Percentiles rank a stretch among this genome's conserved stretches.
Evolutionary conservation across 2,329 filamentous ascomycete species (phyloP).

Genomic region (Pseudogymnoascus sp.): DNA sequence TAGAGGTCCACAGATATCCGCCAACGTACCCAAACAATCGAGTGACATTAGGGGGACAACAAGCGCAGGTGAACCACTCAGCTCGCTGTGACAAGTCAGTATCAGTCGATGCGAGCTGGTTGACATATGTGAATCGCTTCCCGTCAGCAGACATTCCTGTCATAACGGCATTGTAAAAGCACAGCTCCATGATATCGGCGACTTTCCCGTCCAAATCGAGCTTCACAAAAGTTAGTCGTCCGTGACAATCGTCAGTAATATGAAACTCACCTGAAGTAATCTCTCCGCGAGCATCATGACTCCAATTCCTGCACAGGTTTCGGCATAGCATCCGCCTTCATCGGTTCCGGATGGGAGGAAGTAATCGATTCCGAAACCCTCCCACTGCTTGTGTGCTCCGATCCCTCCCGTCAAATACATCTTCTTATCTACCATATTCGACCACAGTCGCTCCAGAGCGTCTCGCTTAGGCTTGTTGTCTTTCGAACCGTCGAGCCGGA

Average conservation of each 20-base stretch:
- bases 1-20: constrained; percentile 49
- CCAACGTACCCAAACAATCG: constrained; percentile 50
- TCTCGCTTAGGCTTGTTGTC: constrained; percentile 15
- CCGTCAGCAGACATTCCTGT: constrained; percentile 52
- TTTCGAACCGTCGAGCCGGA: constrained; percentile 33
- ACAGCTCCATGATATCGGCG: constrained; percentile 55
- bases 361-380: constrained; percentile 55
- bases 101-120: constrained; percentile 52
- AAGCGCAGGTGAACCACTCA: constrained; percentile 55
- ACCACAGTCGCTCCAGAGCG: constrained; percentile 47
- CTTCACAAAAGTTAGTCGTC: constrained; percentile 19
- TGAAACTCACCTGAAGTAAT: constrained; percentile 39
- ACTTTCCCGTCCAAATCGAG: constrained; percentile 48
- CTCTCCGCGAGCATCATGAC: constrained; percentile 56
- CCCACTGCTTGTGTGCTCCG: constrained; percentile 51
- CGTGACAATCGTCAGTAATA: background rate
- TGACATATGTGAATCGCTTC: constrained; percentile 54
- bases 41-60: constrained; percentile 55
- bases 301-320: constrained; percentile 55
- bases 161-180: constrained; percentile 55
- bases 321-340: constrained; percentile 56
- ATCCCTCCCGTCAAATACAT: constrained; percentile 59
- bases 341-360: constrained; percentile 53
- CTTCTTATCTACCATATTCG: constrained; percentile 55
- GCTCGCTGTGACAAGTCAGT: constrained; percentile 43